Evolutionary conservation across 768 basidiomycete species (phyloP).

Genomic region (Leccinum obscurum): DNA sequence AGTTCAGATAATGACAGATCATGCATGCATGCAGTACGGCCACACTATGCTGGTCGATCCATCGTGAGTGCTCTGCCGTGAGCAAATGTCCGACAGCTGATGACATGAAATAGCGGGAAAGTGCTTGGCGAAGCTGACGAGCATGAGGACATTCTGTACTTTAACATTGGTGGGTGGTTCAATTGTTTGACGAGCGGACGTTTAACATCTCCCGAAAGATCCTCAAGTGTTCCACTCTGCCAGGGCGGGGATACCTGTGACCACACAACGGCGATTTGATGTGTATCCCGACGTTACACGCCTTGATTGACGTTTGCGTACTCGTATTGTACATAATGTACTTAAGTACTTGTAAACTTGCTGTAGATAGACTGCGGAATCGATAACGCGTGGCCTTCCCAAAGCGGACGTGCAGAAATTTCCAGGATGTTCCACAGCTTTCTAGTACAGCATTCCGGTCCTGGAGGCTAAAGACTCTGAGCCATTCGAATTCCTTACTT

Average conservation of each 20-base stretch:
- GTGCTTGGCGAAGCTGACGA: slow-evolving; percentile 75
- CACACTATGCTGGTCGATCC: slow-evolving; percentile 93
- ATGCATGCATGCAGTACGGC: slow-evolving; percentile 63
- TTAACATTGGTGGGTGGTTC: slow-evolving; percentile 69
- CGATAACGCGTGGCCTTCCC: slow-evolving; percentile 10
- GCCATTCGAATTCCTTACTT: slow-evolving; percentile 8
- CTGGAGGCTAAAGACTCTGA: slow-evolving; percentile 21
- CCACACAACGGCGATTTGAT: slow-evolving; percentile 86
- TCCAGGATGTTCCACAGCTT: slow-evolving; percentile 36
- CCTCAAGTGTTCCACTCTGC: slow-evolving; percentile 63
- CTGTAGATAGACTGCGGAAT: neutral
- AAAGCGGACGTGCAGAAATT: slow-evolving; percentile 26
- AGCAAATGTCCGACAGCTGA: slow-evolving; percentile 6
- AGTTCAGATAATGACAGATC: neutral
- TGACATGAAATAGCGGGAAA: slow-evolving; percentile 54
- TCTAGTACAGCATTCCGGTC: slow-evolving; percentile 36
- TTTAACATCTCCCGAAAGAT: slow-evolving; percentile 44
- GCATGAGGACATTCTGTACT: slow-evolving; percentile 75
- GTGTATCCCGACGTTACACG: slow-evolving; percentile 74
- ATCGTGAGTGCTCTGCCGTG: slow-evolving; percentile 51
- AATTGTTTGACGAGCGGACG: neutral
- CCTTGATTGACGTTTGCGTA: neutral
- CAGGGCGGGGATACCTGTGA: slow-evolving; percentile 88
- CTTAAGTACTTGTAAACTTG: neutral
- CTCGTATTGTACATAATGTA: neutral